Conservation (phyloP, 495 filamentous ascomycete species). For the Terfezia claveryi region DNA sequence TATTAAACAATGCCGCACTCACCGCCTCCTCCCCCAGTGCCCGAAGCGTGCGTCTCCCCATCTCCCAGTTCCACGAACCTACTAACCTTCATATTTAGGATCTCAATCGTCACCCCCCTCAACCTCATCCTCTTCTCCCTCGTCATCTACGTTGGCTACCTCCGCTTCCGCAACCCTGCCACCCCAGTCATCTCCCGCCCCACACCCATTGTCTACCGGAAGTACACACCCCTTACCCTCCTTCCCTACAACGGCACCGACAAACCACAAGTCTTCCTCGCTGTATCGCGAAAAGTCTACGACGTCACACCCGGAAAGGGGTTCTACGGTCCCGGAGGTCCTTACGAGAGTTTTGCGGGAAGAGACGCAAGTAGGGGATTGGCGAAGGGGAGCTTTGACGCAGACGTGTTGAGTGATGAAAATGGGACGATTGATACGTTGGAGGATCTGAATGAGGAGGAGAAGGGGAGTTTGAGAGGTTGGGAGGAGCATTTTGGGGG, state of each 20-base stretch:
- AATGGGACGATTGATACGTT: slow-evolving; percentile 59
- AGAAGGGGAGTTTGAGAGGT: slow-evolving; percentile 60
- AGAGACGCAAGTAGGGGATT: slow-evolving; percentile 83
- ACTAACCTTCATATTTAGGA: slow-evolving; percentile 16
- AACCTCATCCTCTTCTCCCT: slow-evolving; percentile 54
- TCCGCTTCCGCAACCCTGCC: slow-evolving; percentile 39
- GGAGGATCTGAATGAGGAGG: slow-evolving; percentile 46
- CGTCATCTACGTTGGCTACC: slow-evolving; percentile 46
- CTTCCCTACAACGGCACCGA: slow-evolving; percentile 70
- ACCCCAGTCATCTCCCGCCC: slow-evolving; percentile 26
- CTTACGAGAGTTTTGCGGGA: slow-evolving; percentile 85
- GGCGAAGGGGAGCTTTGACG: slow-evolving; percentile 82
- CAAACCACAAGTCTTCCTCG: slow-evolving; percentile 54
- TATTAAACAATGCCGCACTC: slow-evolving; percentile 11
- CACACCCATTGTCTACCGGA: slow-evolving; percentile 59
- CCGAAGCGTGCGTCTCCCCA: slow-evolving; percentile 11
- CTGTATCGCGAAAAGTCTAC: slow-evolving; percentile 67
- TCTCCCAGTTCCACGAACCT: background rate
- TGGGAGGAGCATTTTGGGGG: slow-evolving; percentile 87
- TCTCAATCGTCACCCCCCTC: slow-evolving; percentile 49
- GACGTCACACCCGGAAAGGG: slow-evolving; percentile 66
- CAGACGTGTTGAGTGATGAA: slow-evolving; percentile 86
- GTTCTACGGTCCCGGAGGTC: slow-evolving; percentile 85
- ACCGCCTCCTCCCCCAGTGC: slow-evolving; percentile 3
- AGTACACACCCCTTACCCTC: slow-evolving; percentile 70